A percentile compares a stretch with the other conserved stretches of the same genome.
Conservation (phyloP, 2,329 filamentous ascomycete genomes). For the Simplicillium aogashimaense region DNA sequence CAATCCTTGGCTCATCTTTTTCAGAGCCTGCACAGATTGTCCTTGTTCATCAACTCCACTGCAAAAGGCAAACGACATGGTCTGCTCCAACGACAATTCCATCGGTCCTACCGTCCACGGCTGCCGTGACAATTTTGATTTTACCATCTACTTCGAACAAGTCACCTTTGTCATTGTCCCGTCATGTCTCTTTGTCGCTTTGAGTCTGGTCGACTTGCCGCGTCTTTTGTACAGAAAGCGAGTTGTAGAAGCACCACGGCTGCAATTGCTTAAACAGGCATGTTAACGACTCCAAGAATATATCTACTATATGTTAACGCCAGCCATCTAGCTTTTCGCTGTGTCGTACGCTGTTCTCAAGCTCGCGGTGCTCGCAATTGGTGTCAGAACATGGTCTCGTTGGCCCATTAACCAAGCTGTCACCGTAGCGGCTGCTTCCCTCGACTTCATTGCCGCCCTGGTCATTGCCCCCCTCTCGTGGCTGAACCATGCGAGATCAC, state of each 20-base stretch:
- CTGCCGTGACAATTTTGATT: slow-evolving; percentile 4
- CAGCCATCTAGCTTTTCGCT: not conserved
- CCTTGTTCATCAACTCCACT: too few relatives aligned
- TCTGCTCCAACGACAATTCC: slow-evolving; percentile 1
- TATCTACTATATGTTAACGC: too few relatives aligned
- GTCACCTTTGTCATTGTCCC: slow-evolving; percentile 1
- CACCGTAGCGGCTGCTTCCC: not conserved
- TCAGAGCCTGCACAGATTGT: too few relatives aligned
- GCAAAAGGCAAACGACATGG: not conserved
- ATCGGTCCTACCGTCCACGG: not conserved
- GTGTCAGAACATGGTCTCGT: not conserved
- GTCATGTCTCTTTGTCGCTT: slow-evolving; percentile 1
- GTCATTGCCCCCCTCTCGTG: not conserved
- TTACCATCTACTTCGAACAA: slow-evolving; percentile 3
- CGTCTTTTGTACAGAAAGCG: not conserved
- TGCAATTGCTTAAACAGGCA: not conserved
- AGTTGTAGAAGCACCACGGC: not conserved
- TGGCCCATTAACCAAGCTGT: not conserved
- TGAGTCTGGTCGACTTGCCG: not conserved
- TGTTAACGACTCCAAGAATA: not conserved
- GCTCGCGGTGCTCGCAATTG: not conserved
- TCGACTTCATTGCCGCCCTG: not conserved
- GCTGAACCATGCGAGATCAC: not conserved
- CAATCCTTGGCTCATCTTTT: too few relatives aligned
- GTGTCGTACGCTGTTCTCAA: not conserved